Evolutionary conservation across 495 filamentous ascomycete species (phyloP), one percentile per base, ranked within the genome.

Genomic region (Friedmanniomyces simplex): DNA sequence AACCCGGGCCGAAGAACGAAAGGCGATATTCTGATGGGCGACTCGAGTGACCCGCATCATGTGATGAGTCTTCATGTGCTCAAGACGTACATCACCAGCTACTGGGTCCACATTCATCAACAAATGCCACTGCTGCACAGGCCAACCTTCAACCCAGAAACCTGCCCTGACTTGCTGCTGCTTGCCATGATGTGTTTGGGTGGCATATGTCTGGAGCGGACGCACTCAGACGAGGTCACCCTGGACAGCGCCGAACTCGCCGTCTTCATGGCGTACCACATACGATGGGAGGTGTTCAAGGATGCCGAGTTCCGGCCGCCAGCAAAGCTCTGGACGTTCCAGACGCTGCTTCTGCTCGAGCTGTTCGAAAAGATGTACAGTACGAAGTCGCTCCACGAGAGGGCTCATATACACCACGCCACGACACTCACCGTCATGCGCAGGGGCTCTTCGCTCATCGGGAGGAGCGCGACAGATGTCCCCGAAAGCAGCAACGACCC

Each of bases 331-430:
- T 98, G 93, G 93, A 80, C 95, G 20, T 96, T 97, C 71, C 93
- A 98, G 68, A 85, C 93, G 0, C 74, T 97, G 41, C 69, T 98
- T 14, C 75, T 98, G 7, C 76, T 98, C 43, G 93, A 98, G 65
- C 76, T 95, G 0, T 96, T 93, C 68, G 93, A 98, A 73, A 98
- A 98, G 76, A 89, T 93, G 82, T 96, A 91, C 67, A 89, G 89
- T 25, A 95, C 89, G 0, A 78, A 90, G 47, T 82, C 87, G 37
- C 77, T 97, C 25, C 93, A 98, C 71, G 93, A 98, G 72, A 82
- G 93, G 59, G 93, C 91, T 7, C 93, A 97, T 62, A 96, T 98
- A 36, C 91, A 96, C 59, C 93, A 98, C 68, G 94, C 91, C 24
- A 96, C 93, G 0, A 96, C 91, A 0, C 80, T 98, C 52, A 96